Base-by-base conservation (phyloP, 345 rosid species). In the Gossypium thurberi region DNA sequence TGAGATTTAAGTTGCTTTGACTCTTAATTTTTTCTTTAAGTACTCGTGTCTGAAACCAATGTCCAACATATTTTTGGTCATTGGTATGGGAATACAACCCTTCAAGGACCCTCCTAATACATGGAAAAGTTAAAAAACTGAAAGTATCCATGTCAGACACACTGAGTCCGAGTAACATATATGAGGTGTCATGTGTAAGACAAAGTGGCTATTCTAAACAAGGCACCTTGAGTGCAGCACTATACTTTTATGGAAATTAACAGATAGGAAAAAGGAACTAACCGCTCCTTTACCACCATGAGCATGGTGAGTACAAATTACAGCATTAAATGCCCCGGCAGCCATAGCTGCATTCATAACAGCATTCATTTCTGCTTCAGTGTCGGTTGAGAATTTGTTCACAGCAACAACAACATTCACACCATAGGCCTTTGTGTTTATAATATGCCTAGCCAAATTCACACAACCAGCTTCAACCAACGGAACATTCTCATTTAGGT, bases 231-330 rank as follows among this genome's bases (percentile, higher is more conserved):
- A 40, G 44, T 4, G 25, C 23, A 50, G 1, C 25, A 50, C 28
- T 17, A 69, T 28, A 44, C 71, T 15, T 69, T n/a, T 28, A 51
- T n/a, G 40, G 25, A 48, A 60, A 72, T 23, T 4, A 7, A 60
- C 10, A 0, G 68, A 25, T 8, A 0, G 17, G 26, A 23, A n/a
- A n/a, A 72, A 61, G 66, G 12, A 42, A 81, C 88, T 84, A 60
- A 92, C 97, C 67, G 98, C 99, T 91, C 99, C 99, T 81, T 89
- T 90, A 2, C 99, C 99, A 80, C 93, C 98, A 78, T 93, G 95
- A 62, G 97, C 98, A 79, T 96, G 99, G 78, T 96, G 99, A 23
- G 92, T 83, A 81, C 98, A 96, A 60, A 91, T 75, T 69, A 96
- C 89, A 70, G 99, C 98, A 83, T 93, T 93, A 78, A 81, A 93